Conservation (phyloP, 768 basidiomycete genomes). For the Tylopilus plumbeoviolaceoides region DNA sequence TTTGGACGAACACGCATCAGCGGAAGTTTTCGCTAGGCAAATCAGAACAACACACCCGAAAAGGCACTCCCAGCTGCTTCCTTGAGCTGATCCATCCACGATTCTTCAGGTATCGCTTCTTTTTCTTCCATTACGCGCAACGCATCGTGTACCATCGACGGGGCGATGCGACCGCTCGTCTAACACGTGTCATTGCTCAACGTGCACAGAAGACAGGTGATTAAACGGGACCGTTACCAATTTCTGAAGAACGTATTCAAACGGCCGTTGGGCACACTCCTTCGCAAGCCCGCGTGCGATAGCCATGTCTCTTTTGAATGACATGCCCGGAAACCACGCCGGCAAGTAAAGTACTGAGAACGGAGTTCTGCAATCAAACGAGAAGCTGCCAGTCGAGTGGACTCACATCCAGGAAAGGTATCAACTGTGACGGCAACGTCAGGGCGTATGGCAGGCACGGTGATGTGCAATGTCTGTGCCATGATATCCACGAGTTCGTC, state of each 20-base stretch:
- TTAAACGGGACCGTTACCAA: background rate
- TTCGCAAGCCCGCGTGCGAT: background rate
- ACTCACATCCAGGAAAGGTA: too few relatives aligned
- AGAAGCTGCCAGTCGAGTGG: too few relatives aligned
- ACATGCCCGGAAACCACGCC: conserved; percentile 3
- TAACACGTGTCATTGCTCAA: background rate
- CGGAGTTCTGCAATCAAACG: too few relatives aligned
- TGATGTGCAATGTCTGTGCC: background rate
- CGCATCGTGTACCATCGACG: conserved; percentile 4
- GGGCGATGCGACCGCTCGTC: background rate
- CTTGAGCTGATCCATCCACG: conserved; percentile 1
- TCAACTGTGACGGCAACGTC: background rate
- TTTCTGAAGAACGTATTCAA: conserved; percentile 2
- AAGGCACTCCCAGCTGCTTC: background rate
- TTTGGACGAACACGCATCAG: background rate
- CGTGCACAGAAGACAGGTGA: background rate
- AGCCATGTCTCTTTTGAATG: conserved; percentile 2
- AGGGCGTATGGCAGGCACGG: background rate
- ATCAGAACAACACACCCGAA: background rate
- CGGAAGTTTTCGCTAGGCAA: too few relatives aligned
- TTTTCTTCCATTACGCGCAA: background rate
- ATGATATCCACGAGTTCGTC: background rate
- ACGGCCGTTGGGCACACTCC: background rate
- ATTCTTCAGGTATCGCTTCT: background rate
- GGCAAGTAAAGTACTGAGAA: conserved; percentile 1